Evolutionary conservation across 2,329 filamentous ascomycete species (phyloP).

Genomic region (Thelonectria discophora): DNA sequence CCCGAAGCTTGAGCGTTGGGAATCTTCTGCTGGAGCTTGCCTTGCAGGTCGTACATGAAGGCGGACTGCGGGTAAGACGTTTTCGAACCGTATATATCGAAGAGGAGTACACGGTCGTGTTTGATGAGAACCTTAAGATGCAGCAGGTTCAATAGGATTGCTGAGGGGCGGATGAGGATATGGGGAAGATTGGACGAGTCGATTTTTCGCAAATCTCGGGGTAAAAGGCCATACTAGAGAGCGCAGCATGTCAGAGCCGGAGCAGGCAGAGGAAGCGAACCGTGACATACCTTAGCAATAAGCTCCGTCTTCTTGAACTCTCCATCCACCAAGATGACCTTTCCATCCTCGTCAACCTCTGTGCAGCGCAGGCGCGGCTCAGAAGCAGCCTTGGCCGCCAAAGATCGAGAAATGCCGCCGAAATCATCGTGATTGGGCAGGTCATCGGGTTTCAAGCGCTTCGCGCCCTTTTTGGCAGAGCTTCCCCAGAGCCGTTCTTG

Average conservation of each 20-base stretch:
- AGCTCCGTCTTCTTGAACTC: conserved; percentile 98
- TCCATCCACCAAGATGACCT: conserved; percentile 90
- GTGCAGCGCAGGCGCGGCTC: conserved; percentile 91
- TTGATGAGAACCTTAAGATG: conserved; percentile 97
- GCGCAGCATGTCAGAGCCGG: conserved; percentile 17
- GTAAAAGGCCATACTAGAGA: conserved; percentile 83
- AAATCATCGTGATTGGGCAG: conserved; percentile 68
- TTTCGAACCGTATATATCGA: conserved; percentile 94
- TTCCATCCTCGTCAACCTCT: conserved; percentile 91
- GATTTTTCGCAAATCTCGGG: conserved; percentile 95
- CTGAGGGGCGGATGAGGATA: conserved; percentile 90
- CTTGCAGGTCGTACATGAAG: conserved; percentile 97
- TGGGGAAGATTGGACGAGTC: conserved; percentile 95
- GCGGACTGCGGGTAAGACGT: conserved; percentile 95
- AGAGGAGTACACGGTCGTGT: conserved; percentile 90
- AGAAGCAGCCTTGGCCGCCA: conserved; percentile 79
- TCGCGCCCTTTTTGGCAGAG: conserved; percentile 48
- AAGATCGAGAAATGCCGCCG: conserved; percentile 65
- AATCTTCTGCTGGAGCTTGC: conserved; percentile 85
- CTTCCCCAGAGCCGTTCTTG: conserved; percentile 60
- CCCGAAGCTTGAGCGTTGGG: conserved; percentile 60
- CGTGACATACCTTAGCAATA: conserved; percentile 79
- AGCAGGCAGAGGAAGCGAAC: not conserved
- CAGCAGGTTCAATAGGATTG: conserved; percentile 95
- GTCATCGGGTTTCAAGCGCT: conserved; percentile 64